Evolutionary conservation across 805 yeast genomes (phyloP).

Genomic region (Soucietia sequanensis): DNA sequence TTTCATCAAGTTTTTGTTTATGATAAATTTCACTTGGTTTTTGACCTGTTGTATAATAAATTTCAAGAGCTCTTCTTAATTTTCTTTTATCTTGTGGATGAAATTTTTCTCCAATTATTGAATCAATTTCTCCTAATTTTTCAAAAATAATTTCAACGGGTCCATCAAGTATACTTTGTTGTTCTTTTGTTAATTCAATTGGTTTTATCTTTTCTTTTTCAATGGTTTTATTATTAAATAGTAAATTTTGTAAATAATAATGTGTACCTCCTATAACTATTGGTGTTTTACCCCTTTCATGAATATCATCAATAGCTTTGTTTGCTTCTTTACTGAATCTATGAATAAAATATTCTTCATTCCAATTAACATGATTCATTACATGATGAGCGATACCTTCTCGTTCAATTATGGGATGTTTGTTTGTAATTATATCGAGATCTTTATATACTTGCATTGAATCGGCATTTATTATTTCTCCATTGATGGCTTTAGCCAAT

Average conservation of each 20-base stretch:
- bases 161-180: slow-evolving; percentile 49
- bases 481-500: slow-evolving; percentile 70
- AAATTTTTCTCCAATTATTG: slow-evolving; percentile 70
- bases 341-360: slow-evolving; percentile 77
- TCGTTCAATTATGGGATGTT: slow-evolving; percentile 82
- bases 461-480: slow-evolving; percentile 93
- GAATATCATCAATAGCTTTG: slow-evolving; percentile 60
- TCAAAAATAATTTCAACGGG: slow-evolving; percentile 50
- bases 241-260: slow-evolving; percentile 77
- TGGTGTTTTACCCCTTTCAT: slow-evolving; percentile 68
- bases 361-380: slow-evolving; percentile 80
- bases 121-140: slow-evolving; percentile 57
- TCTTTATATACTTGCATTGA: slow-evolving; percentile 92
- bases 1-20: slow-evolving; percentile 49
- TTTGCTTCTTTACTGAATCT: slow-evolving; percentile 74
- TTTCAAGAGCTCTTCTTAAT: slow-evolving; percentile 76
- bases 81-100: slow-evolving; percentile 90
- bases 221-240: slow-evolving; percentile 69
- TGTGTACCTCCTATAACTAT: slow-evolving; percentile 96
- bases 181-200: slow-evolving; percentile 33
- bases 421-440: slow-evolving; percentile 78
- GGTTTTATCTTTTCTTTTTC: slow-evolving; percentile 19
- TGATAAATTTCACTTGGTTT: slow-evolving; percentile 70
- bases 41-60: slow-evolving; percentile 63
- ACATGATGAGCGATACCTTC: slow-evolving; percentile 80